Evolutionary conservation across 2,329 filamentous ascomycete species (phyloP).

Genomic region (Diaporthe amygdali): DNA sequence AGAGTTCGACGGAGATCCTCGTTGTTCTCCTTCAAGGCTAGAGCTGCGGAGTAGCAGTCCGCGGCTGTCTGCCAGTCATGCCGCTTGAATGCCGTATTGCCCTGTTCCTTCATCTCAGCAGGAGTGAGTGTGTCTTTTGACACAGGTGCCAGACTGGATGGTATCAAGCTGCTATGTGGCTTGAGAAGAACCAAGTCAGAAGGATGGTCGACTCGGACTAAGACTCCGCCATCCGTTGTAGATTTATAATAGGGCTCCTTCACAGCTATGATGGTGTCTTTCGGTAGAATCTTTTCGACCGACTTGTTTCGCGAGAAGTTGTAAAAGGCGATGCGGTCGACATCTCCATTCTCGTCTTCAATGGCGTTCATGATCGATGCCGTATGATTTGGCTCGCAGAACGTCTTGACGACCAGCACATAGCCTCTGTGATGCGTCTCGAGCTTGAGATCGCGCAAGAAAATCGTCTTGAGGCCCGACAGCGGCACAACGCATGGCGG

Average conservation of each 20-base stretch:
- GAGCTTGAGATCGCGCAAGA: conserved; percentile 20
- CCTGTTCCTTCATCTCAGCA: conserved; percentile 19
- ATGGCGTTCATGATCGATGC: conserved; percentile 52
- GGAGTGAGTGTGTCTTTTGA: background rate
- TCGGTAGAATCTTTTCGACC: conserved; percentile 38
- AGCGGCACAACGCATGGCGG: conserved; percentile 21
- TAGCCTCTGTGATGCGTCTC: conserved; percentile 27
- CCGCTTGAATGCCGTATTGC: background rate
- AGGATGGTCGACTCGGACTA: conserved; percentile 43
- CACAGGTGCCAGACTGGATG: background rate
- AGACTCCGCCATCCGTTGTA: conserved; percentile 31
- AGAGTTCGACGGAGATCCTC: background rate
- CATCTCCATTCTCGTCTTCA: conserved; percentile 76
- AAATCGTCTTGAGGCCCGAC: conserved; percentile 12
- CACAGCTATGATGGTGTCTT: conserved; percentile 37
- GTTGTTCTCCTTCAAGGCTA: background rate
- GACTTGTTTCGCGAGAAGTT: conserved; percentile 19
- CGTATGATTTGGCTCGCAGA: conserved; percentile 7
- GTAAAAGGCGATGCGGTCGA: conserved; percentile 77
- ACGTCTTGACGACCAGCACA: conserved; percentile 19
- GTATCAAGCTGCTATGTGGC: background rate
- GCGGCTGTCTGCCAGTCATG: background rate
- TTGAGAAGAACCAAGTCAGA: conserved; percentile 37
- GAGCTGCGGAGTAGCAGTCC: conserved; percentile 11
- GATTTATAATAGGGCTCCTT: conserved; percentile 44